Evolutionary conservation across 2,329 filamentous ascomycete species (phyloP).

Genomic region (Elsinoe ampelina): DNA sequence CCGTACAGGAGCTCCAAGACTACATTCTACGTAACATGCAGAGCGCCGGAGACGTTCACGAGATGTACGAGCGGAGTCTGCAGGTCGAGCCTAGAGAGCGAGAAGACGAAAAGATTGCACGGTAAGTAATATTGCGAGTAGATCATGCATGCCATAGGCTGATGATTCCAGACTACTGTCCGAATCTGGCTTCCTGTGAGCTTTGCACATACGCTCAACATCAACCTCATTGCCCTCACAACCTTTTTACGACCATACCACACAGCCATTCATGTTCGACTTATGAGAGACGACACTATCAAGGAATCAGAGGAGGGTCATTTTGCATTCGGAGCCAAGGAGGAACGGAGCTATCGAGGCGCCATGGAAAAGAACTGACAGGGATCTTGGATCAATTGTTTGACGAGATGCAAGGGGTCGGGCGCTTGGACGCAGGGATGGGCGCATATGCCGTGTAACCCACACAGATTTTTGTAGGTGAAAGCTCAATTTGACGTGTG

Average conservation of each 20-base stretch:
- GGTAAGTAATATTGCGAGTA: constrained; percentile 47
- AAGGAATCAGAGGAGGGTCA: constrained; percentile 12
- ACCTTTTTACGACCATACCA: background rate
- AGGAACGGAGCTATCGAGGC: constrained; percentile 3
- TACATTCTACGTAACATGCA: constrained; percentile 97
- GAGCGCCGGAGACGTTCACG: constrained; percentile 87
- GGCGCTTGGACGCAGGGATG: background rate
- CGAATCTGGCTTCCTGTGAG: constrained; percentile 47
- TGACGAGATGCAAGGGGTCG: background rate
- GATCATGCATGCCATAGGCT: constrained; percentile 16
- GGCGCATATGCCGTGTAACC: constrained; percentile 8
- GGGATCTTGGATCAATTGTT: background rate
- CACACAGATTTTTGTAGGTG: constrained; percentile 4
- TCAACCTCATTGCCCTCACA: background rate
- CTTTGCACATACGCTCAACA: background rate
- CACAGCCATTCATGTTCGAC: constrained; percentile 2
- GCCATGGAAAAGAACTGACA: background rate
- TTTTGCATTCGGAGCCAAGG: constrained; percentile 17
- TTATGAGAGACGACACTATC: constrained; percentile 25
- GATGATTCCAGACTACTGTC: constrained; percentile 38
- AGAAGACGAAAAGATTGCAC: constrained; percentile 99
- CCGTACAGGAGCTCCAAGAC: constrained; percentile 85
- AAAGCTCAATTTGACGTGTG: background rate
- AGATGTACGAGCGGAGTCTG: constrained; percentile 98
- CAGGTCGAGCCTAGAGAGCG: constrained; percentile 87